Conservation (phyloP, 2,329 filamentous ascomycete genomes). For the Colletotrichum sp. region DNA sequence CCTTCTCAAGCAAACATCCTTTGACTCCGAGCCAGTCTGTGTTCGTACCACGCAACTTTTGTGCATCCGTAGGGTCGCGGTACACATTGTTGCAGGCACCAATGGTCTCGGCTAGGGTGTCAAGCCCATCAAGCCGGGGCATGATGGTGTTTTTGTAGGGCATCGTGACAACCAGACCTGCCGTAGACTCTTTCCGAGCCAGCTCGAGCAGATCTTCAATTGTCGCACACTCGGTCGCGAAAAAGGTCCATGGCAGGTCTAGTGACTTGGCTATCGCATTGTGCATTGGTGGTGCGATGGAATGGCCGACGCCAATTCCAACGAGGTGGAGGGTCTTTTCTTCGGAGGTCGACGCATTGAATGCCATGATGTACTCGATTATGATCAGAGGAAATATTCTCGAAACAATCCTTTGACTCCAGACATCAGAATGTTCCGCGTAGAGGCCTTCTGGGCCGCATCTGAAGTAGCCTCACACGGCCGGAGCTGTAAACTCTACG, state of each 20-base stretch:
- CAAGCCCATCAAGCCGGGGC: constrained; percentile 38
- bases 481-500: not conserved
- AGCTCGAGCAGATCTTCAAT: constrained; percentile 35
- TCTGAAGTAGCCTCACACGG: not conserved
- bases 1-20: constrained; percentile 32
- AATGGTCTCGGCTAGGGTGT: constrained; percentile 36
- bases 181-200: constrained; percentile 32
- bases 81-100: constrained; percentile 44
- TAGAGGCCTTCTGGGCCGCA: not conserved
- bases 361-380: not conserved
- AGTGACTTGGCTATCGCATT: constrained; percentile 40
- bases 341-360: not conserved
- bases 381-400: not conserved
- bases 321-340: constrained; percentile 31
- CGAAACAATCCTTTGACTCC: not conserved
- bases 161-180: constrained; percentile 36
- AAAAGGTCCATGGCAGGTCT: constrained; percentile 34
- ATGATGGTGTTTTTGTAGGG: constrained; percentile 44
- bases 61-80: constrained; percentile 22
- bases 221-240: constrained; percentile 31
- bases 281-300: constrained; percentile 45
- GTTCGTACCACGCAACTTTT: constrained; percentile 40
- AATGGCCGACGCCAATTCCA: constrained; percentile 44
- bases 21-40: constrained; percentile 48
- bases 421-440: not conserved